A percentile compares a stretch with the other conserved stretches of the same genome.
phyloP scores from a whole-genome alignment of 371 early-diverging fungal genomes.

The Sanchytrium tribonematis region DNA sequence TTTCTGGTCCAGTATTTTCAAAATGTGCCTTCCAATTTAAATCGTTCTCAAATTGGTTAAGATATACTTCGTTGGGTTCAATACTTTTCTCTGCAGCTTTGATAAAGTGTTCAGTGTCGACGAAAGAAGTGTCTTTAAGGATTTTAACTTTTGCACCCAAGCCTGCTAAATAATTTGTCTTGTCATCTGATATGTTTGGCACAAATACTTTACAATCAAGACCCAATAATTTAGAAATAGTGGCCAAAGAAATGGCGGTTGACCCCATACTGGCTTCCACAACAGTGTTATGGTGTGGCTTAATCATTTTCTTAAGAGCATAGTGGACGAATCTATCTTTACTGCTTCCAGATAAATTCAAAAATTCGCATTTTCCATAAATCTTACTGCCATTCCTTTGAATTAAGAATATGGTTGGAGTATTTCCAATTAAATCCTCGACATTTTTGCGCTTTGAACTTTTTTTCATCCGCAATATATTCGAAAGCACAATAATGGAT shows the following conservation, averaged over 20 bases:
- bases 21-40: conserved; percentile 37
- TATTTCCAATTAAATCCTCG: too few relatives aligned
- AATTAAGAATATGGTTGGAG: too few relatives aligned
- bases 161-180: conserved; percentile 54
- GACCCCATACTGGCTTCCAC: conserved; percentile 70
- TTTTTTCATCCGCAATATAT: too few relatives aligned
- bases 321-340: conserved; percentile 65
- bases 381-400: too few relatives aligned
- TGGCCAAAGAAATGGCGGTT: too few relatives aligned
- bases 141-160: conserved; percentile 69
- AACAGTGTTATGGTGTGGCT: conserved; percentile 34
- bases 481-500: too few relatives aligned
- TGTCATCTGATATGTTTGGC: conserved; percentile 72
- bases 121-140: too few relatives aligned
- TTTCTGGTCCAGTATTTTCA: conserved; percentile 62
- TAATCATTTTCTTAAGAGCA: too few relatives aligned
- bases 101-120: too few relatives aligned
- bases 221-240: conserved; percentile 51
- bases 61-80: conserved; percentile 39
- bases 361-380: conserved; percentile 36
- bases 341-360: conserved; percentile 71
- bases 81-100: too few relatives aligned
- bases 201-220: conserved; percentile 73
- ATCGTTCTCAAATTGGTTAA: conserved; percentile 76
- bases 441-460: too few relatives aligned